Conservation (phyloP, 2,329 filamentous ascomycete genomes). For the Fusarium temperatum region DNA sequence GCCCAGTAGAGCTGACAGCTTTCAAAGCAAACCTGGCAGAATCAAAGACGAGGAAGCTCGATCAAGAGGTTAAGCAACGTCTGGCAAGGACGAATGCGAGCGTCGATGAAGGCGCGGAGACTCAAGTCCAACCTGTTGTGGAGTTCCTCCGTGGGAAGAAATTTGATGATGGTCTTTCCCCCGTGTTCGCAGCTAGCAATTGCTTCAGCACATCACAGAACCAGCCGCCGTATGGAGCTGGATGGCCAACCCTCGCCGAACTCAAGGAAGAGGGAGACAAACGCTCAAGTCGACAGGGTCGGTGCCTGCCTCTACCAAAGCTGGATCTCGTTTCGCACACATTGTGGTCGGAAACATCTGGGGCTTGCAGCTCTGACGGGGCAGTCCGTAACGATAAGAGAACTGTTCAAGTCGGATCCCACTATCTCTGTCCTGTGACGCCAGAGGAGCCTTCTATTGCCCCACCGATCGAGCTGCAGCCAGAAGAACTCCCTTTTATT, state of each 20-base stretch:
- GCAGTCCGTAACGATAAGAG: constrained; percentile 42
- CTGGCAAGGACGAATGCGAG: constrained; percentile 31
- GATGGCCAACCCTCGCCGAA: constrained; percentile 50
- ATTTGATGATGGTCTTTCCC: constrained; percentile 44
- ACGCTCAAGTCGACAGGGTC: constrained; percentile 35
- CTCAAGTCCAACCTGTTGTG: constrained; percentile 2
- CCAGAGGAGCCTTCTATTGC: background rate
- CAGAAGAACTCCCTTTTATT: constrained; percentile 12
- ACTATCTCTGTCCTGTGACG: constrained; percentile 35
- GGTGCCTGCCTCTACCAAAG: constrained; percentile 48
- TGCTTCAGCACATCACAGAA: constrained; percentile 46
- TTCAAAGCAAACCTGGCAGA: constrained; percentile 46
- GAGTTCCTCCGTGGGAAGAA: constrained; percentile 42
- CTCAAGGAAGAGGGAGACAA: constrained; percentile 50
- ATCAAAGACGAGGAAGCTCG: constrained; percentile 37
- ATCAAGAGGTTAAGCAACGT: constrained; percentile 36
- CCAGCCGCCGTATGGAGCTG: constrained; percentile 25
- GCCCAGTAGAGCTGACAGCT: constrained; percentile 46
- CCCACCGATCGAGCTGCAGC: constrained; percentile 3
- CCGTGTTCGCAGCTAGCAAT: constrained; percentile 45
- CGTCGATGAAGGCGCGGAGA: constrained; percentile 8
- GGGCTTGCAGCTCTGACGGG: constrained; percentile 33
- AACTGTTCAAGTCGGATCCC: constrained; percentile 32
- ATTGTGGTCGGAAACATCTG: constrained; percentile 1
- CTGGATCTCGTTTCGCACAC: constrained; percentile 32